A percentile compares a stretch with the other conserved stretches of the same genome.
Evolutionary conservation across 805 yeast species (phyloP).

Genomic region (Lipomyces spencermartinsiae): DNA sequence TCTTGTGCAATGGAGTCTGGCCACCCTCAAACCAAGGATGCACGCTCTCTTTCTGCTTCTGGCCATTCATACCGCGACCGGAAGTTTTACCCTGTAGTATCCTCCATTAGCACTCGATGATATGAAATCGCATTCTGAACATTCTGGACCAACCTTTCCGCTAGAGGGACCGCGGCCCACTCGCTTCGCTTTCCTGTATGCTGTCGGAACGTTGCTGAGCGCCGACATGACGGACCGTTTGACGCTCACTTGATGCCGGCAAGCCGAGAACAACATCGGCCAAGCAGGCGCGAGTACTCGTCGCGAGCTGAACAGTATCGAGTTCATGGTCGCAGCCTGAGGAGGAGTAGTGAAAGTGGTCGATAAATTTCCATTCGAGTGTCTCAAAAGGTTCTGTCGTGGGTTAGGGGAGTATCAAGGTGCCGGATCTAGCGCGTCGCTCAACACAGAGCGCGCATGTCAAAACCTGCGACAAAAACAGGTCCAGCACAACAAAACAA

Average conservation of each 20-base stretch:
- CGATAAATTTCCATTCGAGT: no score
- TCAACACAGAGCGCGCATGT: background rate
- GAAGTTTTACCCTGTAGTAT: constrained; percentile 85
- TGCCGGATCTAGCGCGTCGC: background rate
- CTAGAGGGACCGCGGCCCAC: constrained; percentile 87
- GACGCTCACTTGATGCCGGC: background rate
- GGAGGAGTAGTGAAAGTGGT: no score
- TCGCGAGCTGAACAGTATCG: background rate
- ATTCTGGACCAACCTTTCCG: constrained; percentile 48
- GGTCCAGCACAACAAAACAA: constrained; percentile 3
- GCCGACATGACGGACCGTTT: constrained; percentile 19
- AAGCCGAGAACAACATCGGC: background rate
- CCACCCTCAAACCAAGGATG: constrained; percentile 99
- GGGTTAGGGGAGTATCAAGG: no score
- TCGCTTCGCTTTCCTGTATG: constrained; percentile 60
- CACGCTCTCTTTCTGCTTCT: constrained; percentile 90
- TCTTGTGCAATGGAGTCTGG: constrained; percentile 87
- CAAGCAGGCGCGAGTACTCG: background rate
- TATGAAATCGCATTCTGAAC: background rate
- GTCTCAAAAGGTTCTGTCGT: no score
- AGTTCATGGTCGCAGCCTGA: background rate
- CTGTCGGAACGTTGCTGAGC: constrained; percentile 29
- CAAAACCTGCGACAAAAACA: background rate
- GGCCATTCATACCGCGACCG: constrained; percentile 98
- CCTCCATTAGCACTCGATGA: background rate